Base-by-base conservation (phyloP, 352 stramenopile genomes). In the Phytophthora pisi region DNA sequence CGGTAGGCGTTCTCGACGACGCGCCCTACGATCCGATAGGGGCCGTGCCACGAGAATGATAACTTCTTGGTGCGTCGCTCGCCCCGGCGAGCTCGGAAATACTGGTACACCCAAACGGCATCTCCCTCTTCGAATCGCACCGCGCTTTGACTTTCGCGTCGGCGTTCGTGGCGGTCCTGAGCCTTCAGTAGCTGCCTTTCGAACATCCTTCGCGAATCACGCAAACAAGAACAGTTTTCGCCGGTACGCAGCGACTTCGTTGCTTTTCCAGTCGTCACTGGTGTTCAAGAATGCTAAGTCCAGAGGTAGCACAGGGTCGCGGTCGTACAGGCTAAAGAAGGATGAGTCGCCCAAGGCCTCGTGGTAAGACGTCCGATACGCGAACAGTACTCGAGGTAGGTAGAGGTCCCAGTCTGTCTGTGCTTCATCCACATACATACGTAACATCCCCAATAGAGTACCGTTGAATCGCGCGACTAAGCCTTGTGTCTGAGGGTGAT, bases 261-360 rank as follows among this genome's bases (percentile, higher is more conserved):
- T 57, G n/a, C 51, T 61, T 4, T 60, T 60, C 42, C 28, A 66
- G 0, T 60, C 46, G 5, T 46, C 31, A 1, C 51, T 43, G 4
- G 47, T 2, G 34, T 60, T 66, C 8, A 66, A 20, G 10, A 66
- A 66, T 11, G 60, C 60, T 0, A 68, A 5, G 16, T 60, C 60
- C 10, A 66, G 30, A 0, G 61, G 61, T 0, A 62, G 11, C 3
- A 57, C 43, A 4, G 45, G 42, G 8, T 61, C 51, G 24, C 55
- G 40, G 2, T 28, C 55, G 18, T 54, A 62, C 2, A 62, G 10
- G 2, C 23, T 47, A 28, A 66, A 68, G 5, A 68, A 57, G 2
- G 61, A 45, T 0, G 51, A 52, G n/a, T 68, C 61, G 2, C 61
- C 61, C 0, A 68, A 7, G 0, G 43, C 30, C 8, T 68, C 61